Base-by-base conservation (phyloP, 805 yeast species). In the Suhomyces sp. region DNA sequence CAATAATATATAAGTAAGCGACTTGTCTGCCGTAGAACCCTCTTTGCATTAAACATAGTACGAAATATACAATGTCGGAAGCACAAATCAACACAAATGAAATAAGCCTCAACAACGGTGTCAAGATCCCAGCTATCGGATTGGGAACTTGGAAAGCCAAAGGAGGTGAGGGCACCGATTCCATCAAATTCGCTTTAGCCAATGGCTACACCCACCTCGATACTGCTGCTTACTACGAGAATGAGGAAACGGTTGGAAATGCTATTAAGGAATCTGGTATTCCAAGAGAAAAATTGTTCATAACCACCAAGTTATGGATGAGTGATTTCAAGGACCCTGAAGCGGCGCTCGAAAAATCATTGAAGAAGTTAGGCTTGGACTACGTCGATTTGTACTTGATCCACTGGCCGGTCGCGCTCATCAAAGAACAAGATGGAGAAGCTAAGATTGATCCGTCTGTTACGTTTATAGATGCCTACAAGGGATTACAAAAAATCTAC, bases 141-240 rank as follows among this genome's bases (percentile, higher is more conserved):
- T 78, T 87, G 47, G 94, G 96, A 44, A 86, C 94, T 29, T 87
- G 89, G 86, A 71, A 71, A 64, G 65, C 80, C 20, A 78, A 75
- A 15, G 77, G 78, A 33, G 80, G 77, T 29, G 83, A 77, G 13
- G 89, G 82, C 35, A 72, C 74, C 60, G 69, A 74, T 24, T 80
- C 93, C 35, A 89, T 85, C 44, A 65, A 71, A 46, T 62, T 75
- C 31, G 96, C 96, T 7, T 64, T 85, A 53, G 68, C 84, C 57
- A 75, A 76, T 46, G 93, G 93, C 27, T 86, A 86, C 72, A 78
- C 82, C 57, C 96, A 88, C 66, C 84, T 89, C 57, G 96, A 88
- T 67, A 82, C 89, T 20, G 94, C 96, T 29, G 81, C 83, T 39
- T 76, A 77, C 46, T 88, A 87, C 69, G 72, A 76, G 8, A 87